Evolutionary conservation across 495 filamentous ascomycete genomes (phyloP).

Genomic region (Xylaria venustula): DNA sequence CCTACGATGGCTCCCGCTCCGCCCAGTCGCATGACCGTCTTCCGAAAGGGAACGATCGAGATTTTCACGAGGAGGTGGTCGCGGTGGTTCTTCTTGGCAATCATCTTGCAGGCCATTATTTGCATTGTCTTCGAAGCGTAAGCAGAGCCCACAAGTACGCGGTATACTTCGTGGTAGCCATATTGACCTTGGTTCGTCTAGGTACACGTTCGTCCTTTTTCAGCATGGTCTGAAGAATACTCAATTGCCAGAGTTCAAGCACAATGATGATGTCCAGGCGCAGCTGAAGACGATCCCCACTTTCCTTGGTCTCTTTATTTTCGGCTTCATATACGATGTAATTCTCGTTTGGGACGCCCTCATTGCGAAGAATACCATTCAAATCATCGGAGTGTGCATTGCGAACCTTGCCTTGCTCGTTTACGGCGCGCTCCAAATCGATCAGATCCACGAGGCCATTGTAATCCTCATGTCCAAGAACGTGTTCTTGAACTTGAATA

Average conservation of each 20-base stretch:
- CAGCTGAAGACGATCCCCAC: slow-evolving; percentile 74
- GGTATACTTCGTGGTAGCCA: too few species aligned
- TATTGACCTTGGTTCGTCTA: slow-evolving; percentile 32
- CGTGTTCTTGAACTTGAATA: slow-evolving; percentile 30
- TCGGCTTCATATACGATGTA: slow-evolving; percentile 90
- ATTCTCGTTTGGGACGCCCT: slow-evolving; percentile 89
- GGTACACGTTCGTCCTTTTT: slow-evolving; percentile 71
- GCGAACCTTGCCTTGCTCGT: slow-evolving; percentile 89
- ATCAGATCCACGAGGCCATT: slow-evolving; percentile 79
- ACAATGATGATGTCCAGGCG: slow-evolving; percentile 34
- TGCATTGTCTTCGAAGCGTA: slow-evolving; percentile 84
- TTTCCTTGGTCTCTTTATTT: slow-evolving; percentile 94
- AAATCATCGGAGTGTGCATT: slow-evolving; percentile 90
- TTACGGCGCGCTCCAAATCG: slow-evolving; percentile 88
- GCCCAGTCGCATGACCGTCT: slow-evolving; percentile 22
- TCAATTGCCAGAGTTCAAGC: slow-evolving; percentile 12
- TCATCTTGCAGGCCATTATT: slow-evolving; percentile 72
- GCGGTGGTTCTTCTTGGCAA: slow-evolving; percentile 75
- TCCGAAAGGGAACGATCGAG: slow-evolving; percentile 29
- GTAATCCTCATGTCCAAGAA: slow-evolving; percentile 35
- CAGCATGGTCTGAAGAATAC: slow-evolving; percentile 50
- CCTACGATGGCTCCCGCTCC: slow-evolving; percentile 23
- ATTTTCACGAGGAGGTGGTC: slow-evolving; percentile 81
- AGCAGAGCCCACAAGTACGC: slow-evolving; percentile 30
- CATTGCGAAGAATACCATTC: slow-evolving; percentile 95